Base-by-base conservation (phyloP, 331 rosid genomes). In the Rhamnella rubrinervis region DNA sequence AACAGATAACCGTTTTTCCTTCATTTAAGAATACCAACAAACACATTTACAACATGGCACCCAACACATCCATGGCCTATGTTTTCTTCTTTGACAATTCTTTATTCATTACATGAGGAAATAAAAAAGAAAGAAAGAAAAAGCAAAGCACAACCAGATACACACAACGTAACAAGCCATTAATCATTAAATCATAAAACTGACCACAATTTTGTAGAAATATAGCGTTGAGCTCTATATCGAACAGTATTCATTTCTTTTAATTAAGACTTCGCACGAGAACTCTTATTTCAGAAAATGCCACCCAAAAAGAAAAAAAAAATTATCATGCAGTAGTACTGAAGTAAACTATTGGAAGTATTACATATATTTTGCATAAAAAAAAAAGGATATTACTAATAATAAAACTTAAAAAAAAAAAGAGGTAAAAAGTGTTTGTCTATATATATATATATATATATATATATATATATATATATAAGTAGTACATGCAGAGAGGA, bases 1-100 rank as follows among this genome's bases (percentile, higher is more conserved):
- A 39, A 18, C 66, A n/a, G 23, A 49, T 31, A 31, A 19, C 17
- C n/a, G 52, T 44, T 23, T 1, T 39, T 25, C 58, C n/a, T 40
- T 46, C 66, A 58, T 66, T 52, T n/a, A 52, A 64, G 61, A 74
- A 50, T 21, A 71, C 63, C 52, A 58, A 63, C 75, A 25, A 47
- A 26, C 47, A 41, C 10, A 59, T 14, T 38, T 57, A 38, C 70
- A 4, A 62, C 59, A 49, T 59, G 74, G 79, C 65, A 35, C 66
- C 60, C 68, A 35, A 65, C 60, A 55, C 70, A 70, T 31, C 44
- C 67, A 35, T 49, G 61, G 44, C 60, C 31, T 25, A 44, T 23
- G 56, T 66, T 46, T 31, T 37, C 60, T 38, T 44, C 44, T 65
- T 53, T 64, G 52, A 56, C 39, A 60, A 25, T 38, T 70, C 50